Evolutionary conservation across 164 flowering plant species (phyloP).

Genomic region (Taxillus chinensis): DNA sequence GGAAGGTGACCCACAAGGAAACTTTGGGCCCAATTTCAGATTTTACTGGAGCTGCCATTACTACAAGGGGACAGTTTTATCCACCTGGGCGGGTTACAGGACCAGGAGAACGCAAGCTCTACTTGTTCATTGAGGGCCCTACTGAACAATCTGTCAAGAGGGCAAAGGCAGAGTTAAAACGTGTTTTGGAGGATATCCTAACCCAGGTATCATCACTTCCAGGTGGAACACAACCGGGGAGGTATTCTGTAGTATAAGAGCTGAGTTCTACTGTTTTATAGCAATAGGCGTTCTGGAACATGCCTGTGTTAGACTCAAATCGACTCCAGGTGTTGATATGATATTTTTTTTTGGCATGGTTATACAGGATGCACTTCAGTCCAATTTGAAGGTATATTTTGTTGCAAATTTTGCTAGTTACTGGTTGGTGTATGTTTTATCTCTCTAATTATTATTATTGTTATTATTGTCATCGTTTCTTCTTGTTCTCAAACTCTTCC

Average conservation of each 20-base stretch:
- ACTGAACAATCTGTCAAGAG: constrained; percentile 81
- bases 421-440: no score
- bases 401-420: no score
- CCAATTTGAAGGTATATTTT: no score
- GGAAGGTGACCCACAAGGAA: constrained; percentile 98
- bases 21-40: constrained; percentile 93
- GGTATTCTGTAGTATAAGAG: constrained; percentile 53
- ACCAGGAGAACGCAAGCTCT: constrained; percentile 85
- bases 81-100: constrained; percentile 64
- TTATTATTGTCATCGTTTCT: no score
- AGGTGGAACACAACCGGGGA: constrained; percentile 76
- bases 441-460: no score
- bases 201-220: constrained; percentile 62
- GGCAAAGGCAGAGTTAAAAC: constrained; percentile 79
- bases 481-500: no score
- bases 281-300: no score
- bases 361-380: no score
- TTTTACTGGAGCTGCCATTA: constrained; percentile 98
- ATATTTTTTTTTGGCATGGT: no score
- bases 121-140: constrained; percentile 90
- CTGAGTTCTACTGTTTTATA: background rate
- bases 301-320: no score
- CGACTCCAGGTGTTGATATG: no score
- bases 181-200: constrained; percentile 78
- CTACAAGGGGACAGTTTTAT: constrained; percentile 85